A percentile compares a stretch with the other conserved stretches of the same genome.
phyloP scores from a whole-genome alignment of 768 basidiomycete genomes.

The Rhizopogon vulgaris region DNA sequence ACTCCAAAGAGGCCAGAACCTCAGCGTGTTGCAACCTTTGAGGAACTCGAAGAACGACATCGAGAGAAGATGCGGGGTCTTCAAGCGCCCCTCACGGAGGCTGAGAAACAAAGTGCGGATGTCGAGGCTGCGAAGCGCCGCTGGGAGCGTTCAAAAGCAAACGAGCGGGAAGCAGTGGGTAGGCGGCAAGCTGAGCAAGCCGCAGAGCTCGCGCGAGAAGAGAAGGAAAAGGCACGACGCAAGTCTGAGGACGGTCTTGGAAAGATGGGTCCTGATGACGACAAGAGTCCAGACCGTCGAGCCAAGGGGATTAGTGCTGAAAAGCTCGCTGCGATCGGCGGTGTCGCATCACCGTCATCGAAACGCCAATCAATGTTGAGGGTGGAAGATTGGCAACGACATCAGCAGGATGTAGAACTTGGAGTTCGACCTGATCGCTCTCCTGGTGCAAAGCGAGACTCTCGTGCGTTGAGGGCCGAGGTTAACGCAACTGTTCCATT shows the following conservation, averaged over 20 bases:
- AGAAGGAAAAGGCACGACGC: constrained; percentile 35
- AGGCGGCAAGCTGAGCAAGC: constrained; percentile 69
- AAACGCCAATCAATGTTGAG: constrained; percentile 70
- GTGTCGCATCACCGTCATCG: constrained; percentile 33
- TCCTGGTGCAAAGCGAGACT: constrained; percentile 16
- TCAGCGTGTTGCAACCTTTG: constrained; percentile 69
- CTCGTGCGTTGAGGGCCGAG: constrained; percentile 7
- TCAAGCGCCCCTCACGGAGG: constrained; percentile 79
- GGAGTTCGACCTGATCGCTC: constrained; percentile 22
- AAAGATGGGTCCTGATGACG: constrained; percentile 24
- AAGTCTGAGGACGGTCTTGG: constrained; percentile 37
- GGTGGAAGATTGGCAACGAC: constrained; percentile 81
- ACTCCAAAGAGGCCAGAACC: constrained; percentile 43
- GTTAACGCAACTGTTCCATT: constrained; percentile 24
- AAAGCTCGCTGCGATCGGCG: constrained; percentile 41
- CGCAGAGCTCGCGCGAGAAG: constrained; percentile 39
- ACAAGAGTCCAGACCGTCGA: constrained; percentile 32
- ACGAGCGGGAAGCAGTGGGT: constrained; percentile 70
- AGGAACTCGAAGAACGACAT: constrained; percentile 83
- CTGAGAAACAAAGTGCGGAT: constrained; percentile 71
- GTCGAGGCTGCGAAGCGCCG: constrained; percentile 68
- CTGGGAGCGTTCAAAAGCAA: constrained; percentile 74
- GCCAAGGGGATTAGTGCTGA: constrained; percentile 50
- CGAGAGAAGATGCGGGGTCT: constrained; percentile 77
- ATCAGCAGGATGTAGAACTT: constrained; percentile 47